Percentiles rank a stretch among this genome's conserved stretches.
phyloP scores from a whole-genome alignment of 202 grass and related monocot genomes.

The Eragrostis tef region DNA sequence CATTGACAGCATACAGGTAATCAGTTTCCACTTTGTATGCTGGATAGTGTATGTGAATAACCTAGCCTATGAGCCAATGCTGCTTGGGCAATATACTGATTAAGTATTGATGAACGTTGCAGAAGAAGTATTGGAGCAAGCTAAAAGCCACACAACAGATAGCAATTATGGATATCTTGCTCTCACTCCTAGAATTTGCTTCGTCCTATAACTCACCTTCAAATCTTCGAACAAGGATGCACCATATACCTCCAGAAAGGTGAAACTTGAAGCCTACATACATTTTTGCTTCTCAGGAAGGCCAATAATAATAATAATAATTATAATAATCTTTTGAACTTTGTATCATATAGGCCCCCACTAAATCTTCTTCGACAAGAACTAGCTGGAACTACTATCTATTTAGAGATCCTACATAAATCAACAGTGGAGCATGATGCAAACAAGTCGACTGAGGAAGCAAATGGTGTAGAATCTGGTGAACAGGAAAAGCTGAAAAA shows the following conservation, averaged over 20 bases:
- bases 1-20: slow-evolving; percentile 96
- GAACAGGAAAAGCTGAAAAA: slow-evolving; percentile 72
- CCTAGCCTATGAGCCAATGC: slow-evolving; percentile 7
- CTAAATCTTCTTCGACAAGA: slow-evolving; percentile 95
- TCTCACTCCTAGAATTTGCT: slow-evolving; percentile 97
- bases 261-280: slow-evolving; percentile 40
- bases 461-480: slow-evolving; percentile 51
- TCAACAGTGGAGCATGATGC: slow-evolving; percentile 60
- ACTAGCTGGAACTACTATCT: slow-evolving; percentile 88
- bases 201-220: slow-evolving; percentile 94
- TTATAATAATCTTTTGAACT: slow-evolving; percentile 48
- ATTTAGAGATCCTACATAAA: slow-evolving; percentile 97
- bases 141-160: slow-evolving; percentile 75
- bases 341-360: slow-evolving; percentile 70
- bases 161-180: slow-evolving; percentile 88
- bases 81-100: slow-evolving; percentile 45
- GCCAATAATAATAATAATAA: no score
- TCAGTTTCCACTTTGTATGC: slow-evolving; percentile 29
- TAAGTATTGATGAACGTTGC: slow-evolving; percentile 47
- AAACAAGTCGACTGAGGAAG: slow-evolving; percentile 49
- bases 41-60: slow-evolving; percentile 33
- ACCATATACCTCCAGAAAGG: slow-evolving; percentile 91
- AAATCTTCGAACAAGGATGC: slow-evolving; percentile 93
- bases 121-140: slow-evolving; percentile 93
- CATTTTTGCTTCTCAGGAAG: slow-evolving; percentile 30